These are phyloP conservation scores for Cytidiella melzeri DNA, from an alignment of 768 basidiomycete species.

Conservation along the genomic window DNA sequence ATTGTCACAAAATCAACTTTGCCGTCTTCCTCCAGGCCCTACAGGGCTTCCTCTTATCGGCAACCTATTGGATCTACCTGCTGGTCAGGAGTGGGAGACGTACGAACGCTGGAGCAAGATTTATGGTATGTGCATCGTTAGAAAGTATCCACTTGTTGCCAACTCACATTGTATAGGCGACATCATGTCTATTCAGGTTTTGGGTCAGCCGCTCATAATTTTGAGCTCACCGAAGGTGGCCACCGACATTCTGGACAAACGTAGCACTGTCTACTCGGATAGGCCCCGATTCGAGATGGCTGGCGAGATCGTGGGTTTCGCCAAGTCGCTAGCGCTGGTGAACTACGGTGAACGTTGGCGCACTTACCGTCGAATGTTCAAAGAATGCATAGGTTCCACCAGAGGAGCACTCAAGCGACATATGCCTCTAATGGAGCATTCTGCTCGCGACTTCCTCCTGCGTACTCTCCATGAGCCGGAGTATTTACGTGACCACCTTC, in stretches of 20 bases:
- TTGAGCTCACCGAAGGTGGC: conserved; percentile 19
- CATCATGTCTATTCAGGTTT: conserved; percentile 16
- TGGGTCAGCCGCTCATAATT: conserved; percentile 19
- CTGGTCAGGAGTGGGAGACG: conserved; percentile 8
- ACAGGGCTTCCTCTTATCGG: conserved; percentile 19
- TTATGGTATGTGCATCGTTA: conserved; percentile 3
- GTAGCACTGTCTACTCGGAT: conserved; percentile 21
- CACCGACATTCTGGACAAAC: conserved; percentile 22
- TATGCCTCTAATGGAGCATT: conserved; percentile 23
- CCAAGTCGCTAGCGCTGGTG: conserved; percentile 15
- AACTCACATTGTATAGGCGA: conserved; percentile 13
- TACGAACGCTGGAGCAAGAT: conserved; percentile 13
- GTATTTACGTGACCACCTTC: conserved; percentile 7
- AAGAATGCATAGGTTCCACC: conserved; percentile 19
- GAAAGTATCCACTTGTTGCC: neutral
- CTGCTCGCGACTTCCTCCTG: conserved; percentile 26
- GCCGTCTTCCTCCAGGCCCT: conserved; percentile 20
- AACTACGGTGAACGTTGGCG: conserved; percentile 21
- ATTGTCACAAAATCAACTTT: neutral
- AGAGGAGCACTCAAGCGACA: conserved; percentile 21
- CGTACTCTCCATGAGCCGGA: conserved; percentile 21
- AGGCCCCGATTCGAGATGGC: conserved; percentile 16
- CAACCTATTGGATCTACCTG: conserved; percentile 18
- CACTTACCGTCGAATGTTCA: conserved; percentile 20
- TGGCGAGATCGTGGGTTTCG: conserved; percentile 16